Base-by-base conservation (phyloP, 1,284 basidiomycete genomes). In the Boletus smithii region DNA sequence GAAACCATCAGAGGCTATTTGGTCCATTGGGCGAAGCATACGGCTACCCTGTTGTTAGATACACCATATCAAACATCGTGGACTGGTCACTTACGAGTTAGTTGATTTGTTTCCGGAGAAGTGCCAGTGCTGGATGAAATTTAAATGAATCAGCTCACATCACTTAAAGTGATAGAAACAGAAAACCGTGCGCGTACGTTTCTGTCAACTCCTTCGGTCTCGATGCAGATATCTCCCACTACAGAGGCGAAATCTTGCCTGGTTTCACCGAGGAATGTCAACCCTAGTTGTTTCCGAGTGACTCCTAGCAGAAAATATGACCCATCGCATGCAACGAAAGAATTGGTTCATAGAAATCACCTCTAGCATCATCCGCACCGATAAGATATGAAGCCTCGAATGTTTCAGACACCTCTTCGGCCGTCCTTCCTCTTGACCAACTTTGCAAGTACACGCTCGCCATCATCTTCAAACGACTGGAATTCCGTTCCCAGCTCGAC, bases 251-350 rank as follows among this genome's bases (percentile, higher is more conserved):
- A 57, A 8, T 68, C 57, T 5, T 62, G 59, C 29, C 57, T 60
- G 0, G 69, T 71, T 49, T 80, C 73, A 0, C 78, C 78, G 1
- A 73, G 45, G 49, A 79, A 78, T 0, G 65, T 50, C 20, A 78
- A 51, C 0, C 70, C 72, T 8, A 76, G 67, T 22, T 65, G 60
- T 48, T 77, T 76, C 40, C 75, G 65, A n/a, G 73, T 67, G 16
- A 46, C 33, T 3, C 67, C 54, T 60, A n/a, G 11, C 13, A 32
- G 7, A 30, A 35, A 26, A 11, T 14, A 4, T 27, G 27, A 27
- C 27, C 4, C 3, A 5, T 26, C 24, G 24, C 24, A 9, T 26
- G 27, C 24, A 8, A 26, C 24, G 24, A 9, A 26, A 26, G 24
- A 26, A 10, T 27, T 27, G 11, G 24, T 26, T 26, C 29, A 34